Conservation (phyloP, 495 filamentous ascomycete species). For the Cudoniella acicularis region DNA sequence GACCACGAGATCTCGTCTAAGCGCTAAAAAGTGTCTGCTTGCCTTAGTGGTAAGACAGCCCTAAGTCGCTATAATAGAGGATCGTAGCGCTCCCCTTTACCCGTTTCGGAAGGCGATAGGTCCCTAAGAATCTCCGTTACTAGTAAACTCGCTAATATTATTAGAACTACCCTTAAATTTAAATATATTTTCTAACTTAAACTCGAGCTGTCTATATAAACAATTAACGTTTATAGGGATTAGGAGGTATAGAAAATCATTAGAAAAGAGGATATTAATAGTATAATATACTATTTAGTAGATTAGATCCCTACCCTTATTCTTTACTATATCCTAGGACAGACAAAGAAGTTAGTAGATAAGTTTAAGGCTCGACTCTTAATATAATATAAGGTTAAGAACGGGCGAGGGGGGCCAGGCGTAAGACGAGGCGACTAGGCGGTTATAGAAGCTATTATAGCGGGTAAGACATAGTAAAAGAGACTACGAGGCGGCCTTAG, state of each 20-base stretch:
- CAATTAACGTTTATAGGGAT: neutral
- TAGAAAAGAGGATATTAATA: neutral
- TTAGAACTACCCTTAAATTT: neutral
- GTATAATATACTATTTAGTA: neutral
- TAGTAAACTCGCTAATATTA: neutral
- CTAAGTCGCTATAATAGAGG: neutral
- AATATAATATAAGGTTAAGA: neutral
- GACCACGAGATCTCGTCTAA: neutral
- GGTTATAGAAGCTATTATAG: neutral
- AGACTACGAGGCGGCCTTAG: neutral
- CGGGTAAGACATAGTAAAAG: neutral
- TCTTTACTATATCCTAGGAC: neutral
- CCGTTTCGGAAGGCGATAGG: neutral
- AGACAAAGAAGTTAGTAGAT: neutral
- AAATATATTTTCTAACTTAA: neutral
- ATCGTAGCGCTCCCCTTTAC: neutral
- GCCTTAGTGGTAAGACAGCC: neutral
- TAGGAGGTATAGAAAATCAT: neutral
- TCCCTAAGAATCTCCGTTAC: neutral
- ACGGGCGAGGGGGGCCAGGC: neutral
- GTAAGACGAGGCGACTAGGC: neutral
- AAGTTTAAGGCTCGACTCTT: neutral
- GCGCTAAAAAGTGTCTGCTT: neutral
- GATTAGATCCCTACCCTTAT: neutral
- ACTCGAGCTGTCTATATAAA: neutral